Evolutionary conservation across 2,329 filamentous ascomycete genomes (phyloP), one percentile per base, ranked within the genome.

Genomic region (Canariomyces notabilis): DNA sequence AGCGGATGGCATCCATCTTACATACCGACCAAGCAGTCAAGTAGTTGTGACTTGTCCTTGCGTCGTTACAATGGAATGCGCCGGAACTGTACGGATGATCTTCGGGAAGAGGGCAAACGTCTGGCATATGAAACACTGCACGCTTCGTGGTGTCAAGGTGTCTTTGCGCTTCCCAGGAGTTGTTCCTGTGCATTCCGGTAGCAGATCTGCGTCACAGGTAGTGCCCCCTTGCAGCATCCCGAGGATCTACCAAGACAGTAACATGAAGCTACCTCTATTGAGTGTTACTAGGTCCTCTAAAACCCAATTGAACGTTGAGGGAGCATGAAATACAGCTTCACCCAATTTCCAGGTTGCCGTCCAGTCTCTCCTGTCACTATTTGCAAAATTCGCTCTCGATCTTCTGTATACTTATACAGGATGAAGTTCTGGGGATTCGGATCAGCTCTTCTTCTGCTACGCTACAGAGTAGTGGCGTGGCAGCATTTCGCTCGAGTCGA

Each of bases 381-480:
- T n/a, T n/a, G n/a, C n/a, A n/a, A n/a, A n/a, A n/a, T n/a, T n/a
- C n/a, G n/a, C n/a, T 29, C 14, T 29, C 7, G 9, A 29, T 6
- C 6, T 9, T 12, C 26, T 29, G 4, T 11, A 29, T 12, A 29
- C 6, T 26, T 12, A 4, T 12, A 23, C 3, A 20, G 44, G 12
- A 53, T 51, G 48, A 46, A 37, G 16, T 15, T 44, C 12, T 19
- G 7, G n/a, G 11, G 6, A n/a, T 23, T 45, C 15, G 12, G 15
- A 12, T 16, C 14, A 1, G 36, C 39, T 14, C 16, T 14, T 11
- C 7, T 50, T 18, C 15, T 46, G 12, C 26, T 45, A 7, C 29
- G 18, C 3, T 16, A 23, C 20, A 22, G n/a, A 9, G 22, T 37
- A 19, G 5, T 38, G 22, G 46, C 54, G 44, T 62, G 60, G 60